Base-by-base conservation (phyloP, 306 rosid genomes). In the Dryas drummondii region DNA sequence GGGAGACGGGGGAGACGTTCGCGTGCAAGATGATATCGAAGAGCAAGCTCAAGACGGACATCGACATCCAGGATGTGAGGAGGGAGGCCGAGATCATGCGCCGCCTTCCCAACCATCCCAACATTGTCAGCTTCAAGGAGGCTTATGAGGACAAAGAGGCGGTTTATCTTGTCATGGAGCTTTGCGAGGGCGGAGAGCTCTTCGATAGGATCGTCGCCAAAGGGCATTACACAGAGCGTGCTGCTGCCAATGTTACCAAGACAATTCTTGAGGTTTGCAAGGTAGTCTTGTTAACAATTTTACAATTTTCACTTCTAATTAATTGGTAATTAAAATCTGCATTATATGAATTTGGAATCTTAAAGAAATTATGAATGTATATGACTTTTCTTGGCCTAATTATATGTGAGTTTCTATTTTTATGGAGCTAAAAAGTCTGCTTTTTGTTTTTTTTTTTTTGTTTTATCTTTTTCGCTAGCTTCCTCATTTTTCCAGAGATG, bases 181-280 rank as follows among this genome's bases (percentile, higher is more conserved):
- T 91, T 3, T 94, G 98, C 48, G 87, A 86, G 77, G 98, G 97
- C 2, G 98, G 98, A 0, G 98, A 94, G 72, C 96, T 94, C 17
- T 94, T 94, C 48, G 98, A 94, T 80, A 72, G 91, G 76, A 94
- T 94, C 16, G 96, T 94, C 14, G 67, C 87, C 0, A 87, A 84
- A 60, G 98, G 97, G 4, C 98, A 90, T 82, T 94, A 94, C 78
- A 91, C 96, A 0, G 98, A 94, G 61, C 90, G 97, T 1, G 94
- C 97, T 5, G 98, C 98, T 4, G 97, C 96, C 5, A 79, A 78
- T 12, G 90, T 91, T 11, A 52, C 87, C 71, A 91, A 85, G 75
- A 91, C 93, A 45, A 91, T 94, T 51, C 80, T 94, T 57, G 91
- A 91, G 64, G 89, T 94, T 75, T 94, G 97, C 91, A 81, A 90